phyloP scores from a whole-genome alignment of 495 filamentous ascomycete species.

The Jackrogersella multiformis region DNA sequence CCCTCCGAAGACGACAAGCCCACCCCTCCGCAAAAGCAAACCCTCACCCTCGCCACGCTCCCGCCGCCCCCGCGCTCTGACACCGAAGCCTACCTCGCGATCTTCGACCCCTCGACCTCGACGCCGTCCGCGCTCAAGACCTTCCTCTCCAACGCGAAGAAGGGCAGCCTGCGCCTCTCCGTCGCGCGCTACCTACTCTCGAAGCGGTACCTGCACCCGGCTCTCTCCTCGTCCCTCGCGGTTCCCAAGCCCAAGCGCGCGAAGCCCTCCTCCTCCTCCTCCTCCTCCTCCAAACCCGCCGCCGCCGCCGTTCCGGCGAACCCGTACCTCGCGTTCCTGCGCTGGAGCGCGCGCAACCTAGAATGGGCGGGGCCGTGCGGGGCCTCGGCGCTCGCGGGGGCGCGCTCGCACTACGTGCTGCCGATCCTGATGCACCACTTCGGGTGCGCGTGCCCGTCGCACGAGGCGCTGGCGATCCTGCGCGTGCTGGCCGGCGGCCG shows the following conservation, averaged over 20 bases:
- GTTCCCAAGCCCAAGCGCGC: constrained; percentile 53
- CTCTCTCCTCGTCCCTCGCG: constrained; percentile 38
- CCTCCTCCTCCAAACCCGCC: too few species aligned
- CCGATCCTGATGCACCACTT: constrained; percentile 75
- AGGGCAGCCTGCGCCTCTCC: constrained; percentile 59
- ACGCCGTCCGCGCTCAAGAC: constrained; percentile 62
- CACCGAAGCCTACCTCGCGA: constrained; percentile 64
- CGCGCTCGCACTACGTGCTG: constrained; percentile 63
- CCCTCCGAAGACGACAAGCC: too few species aligned
- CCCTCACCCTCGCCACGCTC: constrained; percentile 43
- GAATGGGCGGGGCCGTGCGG: constrained; percentile 63
- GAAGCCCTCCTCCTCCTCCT: neutral
- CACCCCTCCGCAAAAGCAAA: neutral
- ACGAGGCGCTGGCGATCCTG: constrained; percentile 63
- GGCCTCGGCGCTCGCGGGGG: constrained; percentile 39
- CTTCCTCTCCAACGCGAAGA: constrained; percentile 67
- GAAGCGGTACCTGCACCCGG: constrained; percentile 51
- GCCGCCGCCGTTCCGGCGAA: constrained; percentile 55
- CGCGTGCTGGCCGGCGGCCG: constrained; percentile 52
- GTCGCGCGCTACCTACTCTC: constrained; percentile 59
- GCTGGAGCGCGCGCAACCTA: constrained; percentile 54
- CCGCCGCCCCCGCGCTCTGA: constrained; percentile 59
- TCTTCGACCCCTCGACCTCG: constrained; percentile 62
- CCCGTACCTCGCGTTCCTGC: constrained; percentile 67
- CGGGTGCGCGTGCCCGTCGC: constrained; percentile 66